Base-by-base conservation (phyloP, 75 land plant genomes). In the Cupressus sempervirens region DNA sequence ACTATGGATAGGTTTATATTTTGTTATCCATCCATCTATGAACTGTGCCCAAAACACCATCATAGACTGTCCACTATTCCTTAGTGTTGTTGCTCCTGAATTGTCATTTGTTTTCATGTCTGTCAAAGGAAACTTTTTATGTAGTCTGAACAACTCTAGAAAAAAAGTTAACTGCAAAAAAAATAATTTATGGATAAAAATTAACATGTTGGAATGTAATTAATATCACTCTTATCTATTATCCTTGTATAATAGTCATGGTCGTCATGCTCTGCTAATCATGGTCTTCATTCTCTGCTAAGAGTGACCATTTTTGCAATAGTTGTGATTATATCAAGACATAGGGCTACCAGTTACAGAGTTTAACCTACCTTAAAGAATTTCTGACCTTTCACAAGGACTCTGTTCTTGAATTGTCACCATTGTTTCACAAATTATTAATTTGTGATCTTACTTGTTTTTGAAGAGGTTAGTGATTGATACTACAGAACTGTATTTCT, bases 1-100 rank as follows among this genome's bases (percentile, higher is more conserved):
- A 82, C 15, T 85, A 58, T 82, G 73, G 13, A 74, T 43, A 83
- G 85, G 87, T 53, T 89, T 88, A 43, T 43, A 3, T 43, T 43
- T 43, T 43, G 45, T 43, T 6, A 43, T 43, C 6, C 45, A 5
- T 43, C 45, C 45, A 43, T 43, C 45, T 43, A 43, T 43, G 45
- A 43, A 43, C 45, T 43, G 45, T 43, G 6, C 45, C 45, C 5
- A 43, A 3, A 2, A 43, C 45, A 43, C 45, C 6, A 5, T 43
- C 45, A 43, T 43, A 6, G 45, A 43, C 45, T 43, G 45, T 43
- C 45, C 45, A 43, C 45, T 43, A 43, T 43, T 43, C 45, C 5
- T 43, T 3, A 43, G 0, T 5, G 5, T 43, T 43, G 45, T 43
- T 43, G 5, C 43, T 43, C 45, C 3, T 43, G 45, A 43, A 43